phyloP scores from a whole-genome alignment of 768 basidiomycete species.

The Rubroboletus satanas region DNA sequence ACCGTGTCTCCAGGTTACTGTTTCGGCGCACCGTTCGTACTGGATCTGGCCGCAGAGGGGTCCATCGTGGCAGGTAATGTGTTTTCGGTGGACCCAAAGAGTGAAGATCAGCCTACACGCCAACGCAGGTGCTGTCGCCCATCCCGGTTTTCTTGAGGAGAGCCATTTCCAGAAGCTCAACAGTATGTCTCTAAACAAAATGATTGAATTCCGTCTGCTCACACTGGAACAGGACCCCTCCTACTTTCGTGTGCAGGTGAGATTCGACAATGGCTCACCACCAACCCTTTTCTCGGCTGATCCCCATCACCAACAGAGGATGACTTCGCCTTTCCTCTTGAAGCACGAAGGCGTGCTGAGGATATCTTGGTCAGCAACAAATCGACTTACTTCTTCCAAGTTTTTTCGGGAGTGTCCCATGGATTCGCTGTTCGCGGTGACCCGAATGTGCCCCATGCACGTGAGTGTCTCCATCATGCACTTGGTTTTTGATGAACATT shows the following conservation, averaged over 20 bases:
- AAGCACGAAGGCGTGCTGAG: constrained; percentile 51
- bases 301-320: constrained; percentile 34
- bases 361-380: constrained; percentile 48
- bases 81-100: not conserved
- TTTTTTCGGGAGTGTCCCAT: constrained; percentile 45
- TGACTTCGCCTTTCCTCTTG: constrained; percentile 49
- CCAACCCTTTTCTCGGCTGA: not conserved
- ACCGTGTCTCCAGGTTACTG: constrained; percentile 43
- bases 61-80: constrained; percentile 43
- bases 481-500: not conserved
- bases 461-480: constrained; percentile 9
- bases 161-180: constrained; percentile 47
- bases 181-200: constrained; percentile 34
- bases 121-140: constrained; percentile 44
- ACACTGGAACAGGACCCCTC: constrained; percentile 17
- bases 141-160: constrained; percentile 50
- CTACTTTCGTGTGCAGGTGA: constrained; percentile 27
- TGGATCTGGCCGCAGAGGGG: constrained; percentile 43
- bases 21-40: constrained; percentile 49
- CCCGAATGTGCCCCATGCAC: constrained; percentile 9
- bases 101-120: not conserved
- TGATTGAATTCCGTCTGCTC: not conserved
- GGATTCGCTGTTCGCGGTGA: constrained; percentile 28
- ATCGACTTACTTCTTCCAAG: constrained; percentile 50
- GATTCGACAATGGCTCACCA: not conserved